These are phyloP conservation scores for Fusarium sp. DNA, from an alignment of 2,329 filamentous ascomycete genomes.

Conservation along the genomic window DNA sequence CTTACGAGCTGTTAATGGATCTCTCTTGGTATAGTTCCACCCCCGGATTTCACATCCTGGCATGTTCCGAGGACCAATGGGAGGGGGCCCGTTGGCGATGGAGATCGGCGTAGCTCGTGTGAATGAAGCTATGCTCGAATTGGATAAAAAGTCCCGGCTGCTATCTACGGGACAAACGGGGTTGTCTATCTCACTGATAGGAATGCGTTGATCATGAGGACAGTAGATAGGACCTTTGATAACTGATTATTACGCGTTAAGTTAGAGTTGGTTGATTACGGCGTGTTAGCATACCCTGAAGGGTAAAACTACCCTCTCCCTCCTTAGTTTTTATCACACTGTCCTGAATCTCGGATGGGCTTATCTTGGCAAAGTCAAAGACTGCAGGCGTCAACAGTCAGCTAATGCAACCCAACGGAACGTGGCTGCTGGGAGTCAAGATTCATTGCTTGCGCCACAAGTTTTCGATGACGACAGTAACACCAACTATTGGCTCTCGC, in stretches of 20 bases:
- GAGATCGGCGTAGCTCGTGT: constrained; percentile 4
- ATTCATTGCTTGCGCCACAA: not conserved
- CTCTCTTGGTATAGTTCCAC: not conserved
- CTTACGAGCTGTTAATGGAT: not conserved
- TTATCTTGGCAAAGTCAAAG: not conserved
- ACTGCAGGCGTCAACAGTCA: not conserved
- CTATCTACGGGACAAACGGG: constrained; percentile 20
- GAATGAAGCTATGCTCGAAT: constrained; percentile 27
- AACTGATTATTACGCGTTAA: not conserved
- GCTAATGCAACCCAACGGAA: not conserved
- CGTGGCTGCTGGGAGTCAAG: not conserved
- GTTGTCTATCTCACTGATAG: constrained; percentile 9
- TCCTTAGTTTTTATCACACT: not conserved
- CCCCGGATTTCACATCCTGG: constrained; percentile 25
- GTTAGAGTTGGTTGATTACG: not conserved
- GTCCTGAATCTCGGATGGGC: not conserved
- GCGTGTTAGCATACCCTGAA: constrained; percentile 4
- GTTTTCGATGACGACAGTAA: not conserved
- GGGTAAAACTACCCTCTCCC: constrained; percentile 2
- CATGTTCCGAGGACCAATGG: constrained; percentile 18
- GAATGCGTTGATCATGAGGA: constrained; percentile 15
- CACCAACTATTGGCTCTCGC: not conserved
- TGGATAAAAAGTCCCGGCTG: constrained; percentile 31
- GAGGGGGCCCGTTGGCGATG: not conserved
- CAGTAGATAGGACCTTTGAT: not conserved